Base-by-base conservation (phyloP, 169 alveolate species). In the Babesia ovata region DNA sequence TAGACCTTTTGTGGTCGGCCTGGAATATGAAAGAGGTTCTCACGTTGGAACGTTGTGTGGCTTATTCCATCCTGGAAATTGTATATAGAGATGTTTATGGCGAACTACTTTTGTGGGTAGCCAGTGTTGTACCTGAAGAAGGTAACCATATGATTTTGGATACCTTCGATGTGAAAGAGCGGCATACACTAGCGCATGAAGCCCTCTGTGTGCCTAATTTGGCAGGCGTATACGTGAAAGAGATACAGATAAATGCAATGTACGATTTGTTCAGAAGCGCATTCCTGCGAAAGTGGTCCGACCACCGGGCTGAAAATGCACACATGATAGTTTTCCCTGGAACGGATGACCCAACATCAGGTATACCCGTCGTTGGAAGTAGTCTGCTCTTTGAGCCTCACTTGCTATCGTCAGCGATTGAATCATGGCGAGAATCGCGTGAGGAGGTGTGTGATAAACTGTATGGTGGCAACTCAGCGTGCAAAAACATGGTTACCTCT, bases 31-130 rank as follows among this genome's bases (percentile, higher is more conserved):
- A 19, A 8, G 48, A 53, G 28, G 50, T 7, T 9, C 54, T 67
- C 4, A 67, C 76, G 14, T 39, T 48, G 42, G 58, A 67, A 65
- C 76, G 57, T 50, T 67, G 76, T 44, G 36, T 67, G 76, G n/a
- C 33, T 6, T 67, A 67, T 22, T 49, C 66, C 17, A 10, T 67
- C 29, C 39, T 53, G 1, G 76, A 67, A 33, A 13, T 33, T 21
- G 76, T 56, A 28, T 67, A 67, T 22, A 36, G 6, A 9, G 14
- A 42, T 16, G 76, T 48, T 17, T 13, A n/a, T 50, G 9, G 21
- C 22, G 39, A 33, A 6, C 39, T 33, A 4, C 39, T 33, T 6
- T 2, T 6, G 39, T 33, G 39, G 39, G 6, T 33, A 6, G 6
- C 2, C 6, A 33, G 39, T 33, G 39, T 33, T 33, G 39, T 33